These are phyloP conservation scores for Medicago ruthenica DNA, from an alignment of 306 rosid genomes.

Conservation along the genomic window DNA sequence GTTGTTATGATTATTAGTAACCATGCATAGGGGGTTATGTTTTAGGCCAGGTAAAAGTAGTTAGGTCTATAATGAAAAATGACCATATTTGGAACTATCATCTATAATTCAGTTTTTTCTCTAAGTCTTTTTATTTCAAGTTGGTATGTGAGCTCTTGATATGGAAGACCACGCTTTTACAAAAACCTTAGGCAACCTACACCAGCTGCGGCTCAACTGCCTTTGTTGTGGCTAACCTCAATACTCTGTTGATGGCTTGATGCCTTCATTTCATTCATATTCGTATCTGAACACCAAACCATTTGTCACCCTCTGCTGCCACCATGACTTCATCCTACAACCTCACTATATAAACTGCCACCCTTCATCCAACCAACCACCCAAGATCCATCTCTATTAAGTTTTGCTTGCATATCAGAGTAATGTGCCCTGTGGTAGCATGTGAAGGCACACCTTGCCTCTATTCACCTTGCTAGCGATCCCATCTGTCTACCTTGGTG, in stretches of 20 bases:
- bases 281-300: not conserved
- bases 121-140: not conserved
- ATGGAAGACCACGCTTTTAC: conserved; percentile 1
- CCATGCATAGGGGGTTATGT: not conserved
- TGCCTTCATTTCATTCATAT: conserved; percentile 5
- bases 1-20: conserved; percentile 2
- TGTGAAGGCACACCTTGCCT: not conserved
- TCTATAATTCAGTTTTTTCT: not conserved
- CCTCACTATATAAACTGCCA: not conserved
- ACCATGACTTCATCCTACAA: not conserved
- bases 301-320: not conserved
- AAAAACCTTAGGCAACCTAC: not conserved
- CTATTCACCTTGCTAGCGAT: not conserved
- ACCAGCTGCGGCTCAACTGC: not conserved
- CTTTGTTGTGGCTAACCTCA: not conserved
- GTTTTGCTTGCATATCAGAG: not conserved
- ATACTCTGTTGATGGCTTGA: not conserved
- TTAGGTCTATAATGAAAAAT: not conserved
- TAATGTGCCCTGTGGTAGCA: conserved; percentile 1
- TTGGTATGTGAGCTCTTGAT: not conserved
- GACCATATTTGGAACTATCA: not conserved
- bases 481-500: not conserved
- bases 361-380: not conserved
- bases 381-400: not conserved
- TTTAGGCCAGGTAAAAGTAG: conserved; percentile 1